Base-by-base conservation (phyloP, 2,329 filamentous ascomycete genomes). In the Trichothecium roseum region DNA sequence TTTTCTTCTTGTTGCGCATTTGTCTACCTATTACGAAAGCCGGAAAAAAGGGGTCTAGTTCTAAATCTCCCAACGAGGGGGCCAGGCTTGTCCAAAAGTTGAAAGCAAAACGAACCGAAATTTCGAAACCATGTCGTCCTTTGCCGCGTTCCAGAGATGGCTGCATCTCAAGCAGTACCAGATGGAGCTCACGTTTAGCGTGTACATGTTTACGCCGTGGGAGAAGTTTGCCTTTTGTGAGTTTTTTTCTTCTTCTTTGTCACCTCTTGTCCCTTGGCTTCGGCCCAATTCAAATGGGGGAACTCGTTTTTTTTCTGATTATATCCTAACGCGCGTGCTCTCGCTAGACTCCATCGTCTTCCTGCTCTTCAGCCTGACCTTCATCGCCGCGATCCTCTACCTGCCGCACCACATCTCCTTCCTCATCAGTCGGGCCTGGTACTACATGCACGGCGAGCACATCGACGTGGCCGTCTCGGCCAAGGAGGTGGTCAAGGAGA, bases 221-320 rank as follows among this genome's bases (percentile, higher is more conserved):
- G 91, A 98, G 68, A 94, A 94, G 60, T 89, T 94, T 62, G 81
- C 94, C 50, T 94, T 96, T 64, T 96, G 91, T 96, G 73, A 39
- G 86, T 61, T 5, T 10, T 15, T 9, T n/a, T n/a, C n/a, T n/a
- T n/a, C n/a, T n/a, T n/a, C n/a, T n/a, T n/a, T n/a, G n/a, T n/a
- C n/a, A n/a, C n/a, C n/a, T n/a, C n/a, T n/a, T n/a, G n/a, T 39
- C 17, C 20, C 8, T 93, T 18, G 91, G 94, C 68, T 94, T 94
- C 80, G 77, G 91, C 46, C 93, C n/a, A n/a, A n/a, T n/a, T n/a
- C n/a, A n/a, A n/a, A n/a, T n/a, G n/a, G n/a, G n/a, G n/a, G n/a
- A n/a, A n/a, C n/a, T n/a, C n/a, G n/a, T n/a, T n/a, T n/a, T n/a
- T n/a, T n/a, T n/a, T n/a, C n/a, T n/a, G n/a, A n/a, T n/a, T n/a